phyloP scores from a whole-genome alignment of 371 early-diverging fungal species.

The Mortierella sp. region DNA sequence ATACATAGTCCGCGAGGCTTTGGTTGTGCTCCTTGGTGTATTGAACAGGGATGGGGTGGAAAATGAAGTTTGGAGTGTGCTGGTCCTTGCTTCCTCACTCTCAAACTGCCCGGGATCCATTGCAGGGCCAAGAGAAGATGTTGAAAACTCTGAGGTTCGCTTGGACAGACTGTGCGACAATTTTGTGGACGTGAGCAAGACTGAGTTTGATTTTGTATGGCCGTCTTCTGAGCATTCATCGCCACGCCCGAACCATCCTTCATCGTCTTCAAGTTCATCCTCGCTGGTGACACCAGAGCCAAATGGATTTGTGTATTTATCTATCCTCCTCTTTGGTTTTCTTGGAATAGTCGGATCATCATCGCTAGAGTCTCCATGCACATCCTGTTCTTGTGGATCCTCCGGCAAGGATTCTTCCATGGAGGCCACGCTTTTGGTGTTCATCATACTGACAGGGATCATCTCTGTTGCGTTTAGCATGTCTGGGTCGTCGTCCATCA shows the following conservation, averaged over 20 bases:
- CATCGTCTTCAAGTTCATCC: slow-evolving; percentile 45
- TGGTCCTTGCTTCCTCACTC: not conserved
- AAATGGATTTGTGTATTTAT: slow-evolving; percentile 40
- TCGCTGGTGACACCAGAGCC: slow-evolving; percentile 13
- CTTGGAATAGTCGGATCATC: slow-evolving; percentile 21
- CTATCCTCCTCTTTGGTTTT: slow-evolving; percentile 38
- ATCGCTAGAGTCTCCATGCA: slow-evolving; percentile 15
- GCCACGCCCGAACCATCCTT: slow-evolving; percentile 36
- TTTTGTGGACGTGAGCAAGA: slow-evolving; percentile 28
- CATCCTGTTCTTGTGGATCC: slow-evolving; percentile 6
- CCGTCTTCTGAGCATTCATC: slow-evolving; percentile 33
- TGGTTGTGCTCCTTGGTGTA: slow-evolving; percentile 1
- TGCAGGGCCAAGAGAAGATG: slow-evolving; percentile 35
- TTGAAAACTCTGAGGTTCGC: slow-evolving; percentile 22
- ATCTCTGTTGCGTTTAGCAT: slow-evolving; percentile 45
- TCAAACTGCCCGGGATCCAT: slow-evolving; percentile 54
- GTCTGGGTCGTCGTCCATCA: slow-evolving; percentile 43
- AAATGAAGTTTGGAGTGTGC: not conserved
- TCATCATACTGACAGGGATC: slow-evolving; percentile 52
- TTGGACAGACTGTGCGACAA: not conserved
- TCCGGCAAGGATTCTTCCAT: slow-evolving; percentile 33
- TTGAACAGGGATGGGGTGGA: slow-evolving; percentile 25
- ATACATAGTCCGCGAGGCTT: not conserved
- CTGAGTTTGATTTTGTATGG: slow-evolving; percentile 45
- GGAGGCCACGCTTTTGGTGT: slow-evolving; percentile 17